phyloP scores from a whole-genome alignment of 192 early-diverging fungal species.

The Lobosporangium transversale region DNA sequence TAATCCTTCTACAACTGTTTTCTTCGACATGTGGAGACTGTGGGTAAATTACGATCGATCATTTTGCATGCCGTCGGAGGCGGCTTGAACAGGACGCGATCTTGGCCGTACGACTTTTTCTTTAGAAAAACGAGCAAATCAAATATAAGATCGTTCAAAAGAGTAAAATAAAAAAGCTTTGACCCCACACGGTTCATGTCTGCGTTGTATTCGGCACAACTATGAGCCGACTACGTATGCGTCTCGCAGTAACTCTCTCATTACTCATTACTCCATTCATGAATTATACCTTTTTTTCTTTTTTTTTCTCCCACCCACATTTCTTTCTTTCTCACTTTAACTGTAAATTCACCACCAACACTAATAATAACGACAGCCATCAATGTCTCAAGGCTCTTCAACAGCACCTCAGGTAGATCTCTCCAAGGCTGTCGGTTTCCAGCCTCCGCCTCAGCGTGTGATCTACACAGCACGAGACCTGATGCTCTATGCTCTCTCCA shows the following conservation, averaged over 20 bases:
- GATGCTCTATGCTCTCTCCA: slow-evolving; percentile 77
- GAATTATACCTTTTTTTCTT: too few species aligned
- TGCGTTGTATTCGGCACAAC: too few species aligned
- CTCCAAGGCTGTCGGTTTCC: slow-evolving; percentile 65
- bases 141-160: slow-evolving; percentile 23
- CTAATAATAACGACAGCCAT: neutral
- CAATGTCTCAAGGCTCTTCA: neutral
- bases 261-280: slow-evolving; percentile 7
- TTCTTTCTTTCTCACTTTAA: neutral
- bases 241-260: neutral
- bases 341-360: neutral
- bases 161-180: too few species aligned
- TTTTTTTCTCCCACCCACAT: neutral
- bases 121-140: too few species aligned
- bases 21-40: too few species aligned
- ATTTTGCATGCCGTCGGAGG: too few species aligned
- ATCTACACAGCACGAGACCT: slow-evolving; percentile 73
- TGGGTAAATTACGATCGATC: too few species aligned
- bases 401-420: slow-evolving; percentile 55
- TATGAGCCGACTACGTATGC: too few species aligned
- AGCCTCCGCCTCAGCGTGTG: slow-evolving; percentile 52
- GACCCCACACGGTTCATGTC: slow-evolving; percentile 4
- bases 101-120: too few species aligned
- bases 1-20: too few species aligned
- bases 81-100: too few species aligned